phyloP scores from a whole-genome alignment of 768 basidiomycete species.

The Tricholoma sp. region DNA sequence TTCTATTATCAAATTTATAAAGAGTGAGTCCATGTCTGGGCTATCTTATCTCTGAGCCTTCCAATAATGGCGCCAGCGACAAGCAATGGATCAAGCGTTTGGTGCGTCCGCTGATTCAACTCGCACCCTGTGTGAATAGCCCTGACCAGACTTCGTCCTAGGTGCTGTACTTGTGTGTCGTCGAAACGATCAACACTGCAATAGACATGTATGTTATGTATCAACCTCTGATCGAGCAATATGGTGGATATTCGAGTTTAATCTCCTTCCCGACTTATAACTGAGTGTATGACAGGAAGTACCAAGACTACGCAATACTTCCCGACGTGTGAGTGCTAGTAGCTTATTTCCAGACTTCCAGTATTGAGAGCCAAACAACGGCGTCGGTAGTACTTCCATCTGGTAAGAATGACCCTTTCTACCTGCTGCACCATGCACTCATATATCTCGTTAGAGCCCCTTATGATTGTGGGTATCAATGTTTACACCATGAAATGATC shows the following conservation, averaged over 20 bases:
- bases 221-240: constrained; percentile 14
- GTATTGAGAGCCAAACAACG: background rate
- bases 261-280: background rate
- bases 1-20: background rate
- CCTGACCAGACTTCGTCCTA: constrained; percentile 2
- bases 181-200: constrained; percentile 18
- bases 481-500: background rate
- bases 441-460: constrained; percentile 9
- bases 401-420: background rate
- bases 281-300: background rate
- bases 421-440: background rate
- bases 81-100: background rate
- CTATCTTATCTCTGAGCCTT: background rate
- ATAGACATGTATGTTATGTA: constrained; percentile 20
- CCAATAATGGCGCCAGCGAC: background rate
- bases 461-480: constrained; percentile 6
- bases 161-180: constrained; percentile 19
- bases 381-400: background rate
- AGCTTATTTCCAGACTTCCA: background rate
- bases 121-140: background rate
- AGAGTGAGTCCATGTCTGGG: background rate
- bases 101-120: background rate
- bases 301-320: constrained; percentile 1
- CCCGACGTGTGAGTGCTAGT: constrained; percentile 6
- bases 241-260: constrained; percentile 9